phyloP scores from a whole-genome alignment of 1,139 yeast genomes.

The Tardiomyces depauwii region DNA sequence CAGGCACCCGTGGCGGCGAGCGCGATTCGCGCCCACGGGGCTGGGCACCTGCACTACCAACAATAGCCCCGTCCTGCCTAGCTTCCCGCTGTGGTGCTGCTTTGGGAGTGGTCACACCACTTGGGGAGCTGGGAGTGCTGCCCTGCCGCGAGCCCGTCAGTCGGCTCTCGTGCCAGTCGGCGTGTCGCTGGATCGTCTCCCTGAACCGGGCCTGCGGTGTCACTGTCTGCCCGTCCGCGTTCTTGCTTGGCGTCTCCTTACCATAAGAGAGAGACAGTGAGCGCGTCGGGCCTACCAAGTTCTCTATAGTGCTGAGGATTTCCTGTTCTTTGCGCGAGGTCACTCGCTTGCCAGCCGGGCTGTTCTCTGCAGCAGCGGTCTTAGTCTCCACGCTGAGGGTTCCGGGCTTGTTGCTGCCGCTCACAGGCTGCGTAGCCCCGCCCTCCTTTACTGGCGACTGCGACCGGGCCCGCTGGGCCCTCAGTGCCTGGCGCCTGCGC shows the following conservation, averaged over 20 bases:
- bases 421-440: background rate
- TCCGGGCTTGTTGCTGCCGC: background rate
- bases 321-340: background rate
- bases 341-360: background rate
- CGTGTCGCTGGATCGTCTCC: background rate
- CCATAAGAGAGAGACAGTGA: background rate
- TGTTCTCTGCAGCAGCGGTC: background rate
- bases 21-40: too few relatives aligned
- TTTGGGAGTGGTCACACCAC: too few relatives aligned
- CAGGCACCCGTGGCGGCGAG: too few relatives aligned
- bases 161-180: background rate
- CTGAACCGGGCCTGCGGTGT: background rate
- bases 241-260: too few relatives aligned
- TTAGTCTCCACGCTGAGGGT: background rate
- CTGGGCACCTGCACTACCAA: too few relatives aligned
- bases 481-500: slow-evolving; percentile 16
- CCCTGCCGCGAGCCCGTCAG: background rate
- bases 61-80: too few relatives aligned
- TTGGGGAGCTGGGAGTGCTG: too few relatives aligned
- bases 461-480: background rate
- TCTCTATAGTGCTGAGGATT: background rate
- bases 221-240: too few relatives aligned
- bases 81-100: too few relatives aligned
- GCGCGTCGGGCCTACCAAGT: background rate
- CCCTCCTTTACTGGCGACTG: background rate